These are phyloP conservation scores for Iris macrosiphon DNA, from an alignment of 106 monocot species.

Conservation along the genomic window DNA sequence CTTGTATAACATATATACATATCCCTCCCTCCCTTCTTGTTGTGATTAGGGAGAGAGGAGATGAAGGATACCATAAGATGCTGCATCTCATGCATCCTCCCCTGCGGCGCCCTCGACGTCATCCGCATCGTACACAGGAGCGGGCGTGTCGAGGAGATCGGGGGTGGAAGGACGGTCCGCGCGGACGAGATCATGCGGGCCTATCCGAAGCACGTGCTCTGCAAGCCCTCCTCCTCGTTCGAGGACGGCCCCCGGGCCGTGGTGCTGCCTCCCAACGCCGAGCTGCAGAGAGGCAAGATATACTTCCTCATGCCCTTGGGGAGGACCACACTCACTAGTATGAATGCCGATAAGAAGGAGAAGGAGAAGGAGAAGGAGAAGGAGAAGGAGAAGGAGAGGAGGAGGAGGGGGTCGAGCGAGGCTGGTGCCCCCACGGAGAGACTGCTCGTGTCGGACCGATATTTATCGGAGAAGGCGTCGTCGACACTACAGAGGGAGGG, in stretches of 20 bases:
- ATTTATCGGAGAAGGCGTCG: constrained; percentile 64
- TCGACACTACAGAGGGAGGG: constrained; percentile 44
- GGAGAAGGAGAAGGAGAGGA: constrained; percentile 15
- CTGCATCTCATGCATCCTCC: constrained; percentile 96
- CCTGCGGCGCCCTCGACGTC: constrained; percentile 91
- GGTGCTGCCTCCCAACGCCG: constrained; percentile 56
- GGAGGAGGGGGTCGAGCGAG: too few relatives aligned
- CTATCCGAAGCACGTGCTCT: constrained; percentile 84
- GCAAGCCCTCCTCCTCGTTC: constrained; percentile 39
- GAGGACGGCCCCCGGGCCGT: constrained; percentile 22
- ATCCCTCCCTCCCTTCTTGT: too few relatives aligned
- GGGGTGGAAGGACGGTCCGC: constrained; percentile 31
- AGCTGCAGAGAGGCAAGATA: constrained; percentile 82
- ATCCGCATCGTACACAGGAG: constrained; percentile 82
- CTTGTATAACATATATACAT: too few relatives aligned
- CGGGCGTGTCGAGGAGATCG: constrained; percentile 89
- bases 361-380: constrained; percentile 16
- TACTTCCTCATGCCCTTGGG: constrained; percentile 81
- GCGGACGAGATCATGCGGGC: constrained; percentile 66
- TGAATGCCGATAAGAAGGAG: constrained; percentile 2
- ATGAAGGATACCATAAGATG: constrained; percentile 79
- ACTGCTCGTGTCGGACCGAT: constrained; percentile 44
- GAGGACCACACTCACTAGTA: not conserved
- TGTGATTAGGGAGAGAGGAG: not conserved
- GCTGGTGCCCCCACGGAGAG: constrained; percentile 11